These are phyloP conservation scores for Penicilliopsis zonata DNA, from an alignment of 495 filamentous ascomycete genomes.

Conservation along the genomic window DNA sequence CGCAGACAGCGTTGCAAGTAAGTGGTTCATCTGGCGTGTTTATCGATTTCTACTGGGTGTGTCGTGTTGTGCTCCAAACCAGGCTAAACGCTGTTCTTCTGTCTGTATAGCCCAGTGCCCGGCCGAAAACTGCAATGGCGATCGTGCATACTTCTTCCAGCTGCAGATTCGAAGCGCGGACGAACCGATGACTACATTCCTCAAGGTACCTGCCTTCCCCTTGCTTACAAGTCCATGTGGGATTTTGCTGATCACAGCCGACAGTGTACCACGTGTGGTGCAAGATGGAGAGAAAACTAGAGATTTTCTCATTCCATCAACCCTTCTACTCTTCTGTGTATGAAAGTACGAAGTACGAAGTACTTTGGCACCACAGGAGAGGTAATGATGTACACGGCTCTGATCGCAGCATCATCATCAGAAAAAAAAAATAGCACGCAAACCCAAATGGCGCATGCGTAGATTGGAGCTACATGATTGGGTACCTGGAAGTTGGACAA, in stretches of 20 bases:
- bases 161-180: slow-evolving; percentile 96
- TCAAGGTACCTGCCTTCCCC: slow-evolving; percentile 47
- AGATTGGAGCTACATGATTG: neutral
- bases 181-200: slow-evolving; percentile 96
- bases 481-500: neutral
- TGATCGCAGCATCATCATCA: too few relatives aligned
- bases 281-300: slow-evolving; percentile 37
- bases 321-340: slow-evolving; percentile 1
- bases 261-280: slow-evolving; percentile 32
- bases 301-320: too few relatives aligned
- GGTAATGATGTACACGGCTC: too few relatives aligned
- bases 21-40: too few relatives aligned
- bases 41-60: neutral
- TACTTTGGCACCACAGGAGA: too few relatives aligned
- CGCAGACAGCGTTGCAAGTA: slow-evolving; percentile 64
- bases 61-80: neutral
- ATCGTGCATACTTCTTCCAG: slow-evolving; percentile 84
- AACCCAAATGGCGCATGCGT: slow-evolving; percentile 1
- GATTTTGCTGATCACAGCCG: slow-evolving; percentile 17
- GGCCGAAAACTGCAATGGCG: slow-evolving; percentile 58
- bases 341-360: neutral
- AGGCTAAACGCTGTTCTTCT: slow-evolving; percentile 4
- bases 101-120: slow-evolving; percentile 56
- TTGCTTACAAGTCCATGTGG: slow-evolving; percentile 12
- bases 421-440: slow-evolving; percentile 2